Percentiles rank a stretch among this genome's conserved stretches.
Evolutionary conservation across 2,329 filamentous ascomycete species (phyloP).

Genomic region (Diaporthe ilicicola): DNA sequence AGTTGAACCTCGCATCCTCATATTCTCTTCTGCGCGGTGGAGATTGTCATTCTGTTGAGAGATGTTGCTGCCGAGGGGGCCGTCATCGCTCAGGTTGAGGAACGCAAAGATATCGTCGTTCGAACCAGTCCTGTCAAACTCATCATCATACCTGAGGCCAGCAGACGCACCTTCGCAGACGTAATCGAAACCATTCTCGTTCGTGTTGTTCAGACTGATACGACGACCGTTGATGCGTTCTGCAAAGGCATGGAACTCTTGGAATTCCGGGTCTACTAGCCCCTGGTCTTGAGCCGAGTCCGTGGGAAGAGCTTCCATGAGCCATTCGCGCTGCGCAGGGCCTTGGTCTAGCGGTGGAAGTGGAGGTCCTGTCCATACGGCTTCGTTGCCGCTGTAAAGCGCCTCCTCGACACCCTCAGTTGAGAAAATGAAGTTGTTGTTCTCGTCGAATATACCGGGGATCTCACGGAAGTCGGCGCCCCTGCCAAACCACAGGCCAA

Average conservation of each 20-base stretch:
- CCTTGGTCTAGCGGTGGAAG: background rate
- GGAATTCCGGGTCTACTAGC: background rate
- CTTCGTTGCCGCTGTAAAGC: background rate
- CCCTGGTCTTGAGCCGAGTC: background rate
- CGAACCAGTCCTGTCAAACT: too few species aligned
- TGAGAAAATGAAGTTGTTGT: background rate
- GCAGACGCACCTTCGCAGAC: background rate
- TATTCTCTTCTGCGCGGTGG: too few species aligned
- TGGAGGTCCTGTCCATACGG: background rate
- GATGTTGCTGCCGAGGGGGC: background rate
- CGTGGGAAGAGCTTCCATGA: background rate
- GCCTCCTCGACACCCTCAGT: background rate
- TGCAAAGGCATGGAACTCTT: background rate
- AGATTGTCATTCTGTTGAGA: background rate
- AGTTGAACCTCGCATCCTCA: background rate
- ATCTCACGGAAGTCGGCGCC: background rate
- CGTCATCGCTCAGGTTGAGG: background rate
- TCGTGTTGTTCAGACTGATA: background rate
- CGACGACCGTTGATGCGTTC: background rate
- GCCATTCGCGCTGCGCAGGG: background rate
- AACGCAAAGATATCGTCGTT: background rate
- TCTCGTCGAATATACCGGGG: slow-evolving; percentile 12
- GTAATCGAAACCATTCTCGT: background rate
- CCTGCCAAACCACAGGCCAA: slow-evolving; percentile 7
- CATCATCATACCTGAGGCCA: background rate